Percentiles rank a stretch among this genome's conserved stretches.
Evolutionary conservation across 352 stramenopile species (phyloP).

Genomic region (Globisporangium okanoganense): DNA sequence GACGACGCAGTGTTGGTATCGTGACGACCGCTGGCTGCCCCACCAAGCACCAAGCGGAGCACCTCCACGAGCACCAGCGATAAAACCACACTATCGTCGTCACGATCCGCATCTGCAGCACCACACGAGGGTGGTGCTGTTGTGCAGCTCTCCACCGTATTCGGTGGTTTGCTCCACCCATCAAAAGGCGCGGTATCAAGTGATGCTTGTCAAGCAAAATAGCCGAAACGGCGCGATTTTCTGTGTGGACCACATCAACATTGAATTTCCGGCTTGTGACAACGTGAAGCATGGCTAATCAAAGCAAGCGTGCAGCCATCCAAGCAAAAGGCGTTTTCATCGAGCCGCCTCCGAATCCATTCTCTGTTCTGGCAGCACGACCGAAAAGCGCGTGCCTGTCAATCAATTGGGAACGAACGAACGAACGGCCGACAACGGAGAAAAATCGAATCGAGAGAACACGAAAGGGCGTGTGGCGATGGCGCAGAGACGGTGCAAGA

Average conservation of each 20-base stretch:
- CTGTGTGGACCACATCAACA: background rate
- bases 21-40: background rate
- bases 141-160: too few relatives aligned
- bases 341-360: too few relatives aligned
- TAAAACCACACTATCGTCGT: background rate
- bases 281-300: too few relatives aligned
- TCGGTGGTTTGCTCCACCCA: background rate
- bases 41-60: background rate
- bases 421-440: background rate
- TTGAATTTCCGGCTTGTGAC: too few relatives aligned
- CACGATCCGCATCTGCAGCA: background rate
- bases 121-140: background rate
- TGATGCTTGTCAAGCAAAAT: conserved; percentile 3
- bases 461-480: background rate
- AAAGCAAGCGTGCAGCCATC: too few relatives aligned
- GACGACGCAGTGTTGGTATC: background rate
- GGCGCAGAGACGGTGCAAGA: conserved; percentile 4
- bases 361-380: background rate
- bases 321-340: too few relatives aligned
- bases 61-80: background rate
- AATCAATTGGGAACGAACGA: background rate
- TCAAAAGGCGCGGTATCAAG: too few relatives aligned
- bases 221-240: conserved; percentile 1
- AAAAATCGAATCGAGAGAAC: background rate
- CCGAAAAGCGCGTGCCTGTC: background rate